These are phyloP conservation scores for Stagonosporopsis rhizophila DNA, from an alignment of 2,329 filamentous ascomycete genomes.

Conservation along the genomic window DNA sequence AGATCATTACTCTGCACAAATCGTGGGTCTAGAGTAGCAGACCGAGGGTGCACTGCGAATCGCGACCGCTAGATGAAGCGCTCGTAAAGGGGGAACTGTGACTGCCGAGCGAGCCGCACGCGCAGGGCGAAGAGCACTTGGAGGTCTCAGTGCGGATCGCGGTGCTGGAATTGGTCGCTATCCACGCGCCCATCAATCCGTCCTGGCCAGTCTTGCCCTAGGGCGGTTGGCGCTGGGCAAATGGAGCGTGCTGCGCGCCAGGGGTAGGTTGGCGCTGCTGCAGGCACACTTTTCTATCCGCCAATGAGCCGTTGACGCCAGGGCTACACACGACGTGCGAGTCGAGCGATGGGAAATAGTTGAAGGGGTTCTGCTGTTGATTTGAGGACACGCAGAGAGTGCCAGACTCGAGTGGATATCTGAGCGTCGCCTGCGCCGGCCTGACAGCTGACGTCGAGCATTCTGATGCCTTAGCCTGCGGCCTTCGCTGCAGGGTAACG, in stretches of 20 bases:
- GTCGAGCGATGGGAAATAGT: slow-evolving; percentile 6
- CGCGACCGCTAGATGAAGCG: slow-evolving; percentile 28
- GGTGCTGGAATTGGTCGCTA: slow-evolving; percentile 38
- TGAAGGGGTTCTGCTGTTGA: slow-evolving; percentile 2
- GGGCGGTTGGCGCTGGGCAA: slow-evolving; percentile 33
- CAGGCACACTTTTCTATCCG: slow-evolving; percentile 34
- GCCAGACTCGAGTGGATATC: slow-evolving; percentile 7
- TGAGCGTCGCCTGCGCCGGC: slow-evolving; percentile 6
- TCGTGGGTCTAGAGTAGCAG: slow-evolving; percentile 31
- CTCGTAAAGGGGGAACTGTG: slow-evolving; percentile 40
- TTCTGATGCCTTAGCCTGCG: slow-evolving; percentile 7
- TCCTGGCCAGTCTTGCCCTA: slow-evolving; percentile 13
- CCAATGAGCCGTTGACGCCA: slow-evolving; percentile 16
- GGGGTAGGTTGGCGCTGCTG: slow-evolving; percentile 27
- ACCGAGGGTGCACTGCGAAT: slow-evolving; percentile 26
- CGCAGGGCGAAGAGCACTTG: slow-evolving; percentile 31
- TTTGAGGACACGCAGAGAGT: slow-evolving; percentile 6
- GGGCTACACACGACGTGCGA: not conserved
- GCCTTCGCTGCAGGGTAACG: slow-evolving; percentile 11
- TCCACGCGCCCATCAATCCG: slow-evolving; percentile 28
- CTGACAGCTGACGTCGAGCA: slow-evolving; percentile 12
- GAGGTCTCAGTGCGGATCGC: slow-evolving; percentile 38
- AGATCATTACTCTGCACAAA: slow-evolving; percentile 48
- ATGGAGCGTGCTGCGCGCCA: slow-evolving; percentile 35
- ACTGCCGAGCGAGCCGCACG: slow-evolving; percentile 34